Conservation (phyloP, 1,139 yeast species). For the Diutina ranongensis region DNA sequence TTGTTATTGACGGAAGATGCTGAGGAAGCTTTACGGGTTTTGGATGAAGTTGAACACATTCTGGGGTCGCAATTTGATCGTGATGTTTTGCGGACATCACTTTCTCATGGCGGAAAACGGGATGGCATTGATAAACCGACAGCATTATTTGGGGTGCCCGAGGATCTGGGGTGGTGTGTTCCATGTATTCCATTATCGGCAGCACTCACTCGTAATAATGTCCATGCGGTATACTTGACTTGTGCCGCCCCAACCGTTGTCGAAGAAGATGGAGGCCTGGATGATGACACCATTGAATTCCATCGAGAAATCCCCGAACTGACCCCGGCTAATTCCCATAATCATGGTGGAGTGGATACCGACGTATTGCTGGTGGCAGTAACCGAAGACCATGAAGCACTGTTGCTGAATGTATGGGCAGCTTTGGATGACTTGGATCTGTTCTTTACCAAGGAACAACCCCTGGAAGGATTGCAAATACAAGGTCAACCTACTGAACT, state of each 20-base stretch:
- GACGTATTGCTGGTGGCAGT: conserved; percentile 26
- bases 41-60: conserved; percentile 78
- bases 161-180: conserved; percentile 96
- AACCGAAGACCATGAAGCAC: conserved; percentile 55
- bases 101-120: conserved; percentile 58
- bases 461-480: conserved; percentile 16
- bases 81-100: conserved; percentile 82
- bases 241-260: conserved; percentile 36
- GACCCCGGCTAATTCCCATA: conserved; percentile 15
- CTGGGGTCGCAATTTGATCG: conserved; percentile 86
- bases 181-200: conserved; percentile 92
- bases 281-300: conserved; percentile 40
- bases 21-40: conserved; percentile 75
- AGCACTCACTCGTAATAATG: conserved; percentile 79
- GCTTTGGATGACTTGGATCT: conserved; percentile 91
- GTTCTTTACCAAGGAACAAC: conserved; percentile 68
- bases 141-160: conserved; percentile 90
- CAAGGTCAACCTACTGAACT: conserved; percentile 48
- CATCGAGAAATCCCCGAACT: conserved; percentile 34
- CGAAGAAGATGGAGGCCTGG: conserved; percentile 16
- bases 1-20: conserved; percentile 79
- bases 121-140: conserved; percentile 81
- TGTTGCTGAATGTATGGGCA: conserved; percentile 91
- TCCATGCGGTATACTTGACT: conserved; percentile 89
- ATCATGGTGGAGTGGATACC: conserved; percentile 34